Evolutionary conservation across 148 eudicot genomes (phyloP), one percentile per base, ranked within the genome.

Genomic region (Gaultheria prostrata): DNA sequence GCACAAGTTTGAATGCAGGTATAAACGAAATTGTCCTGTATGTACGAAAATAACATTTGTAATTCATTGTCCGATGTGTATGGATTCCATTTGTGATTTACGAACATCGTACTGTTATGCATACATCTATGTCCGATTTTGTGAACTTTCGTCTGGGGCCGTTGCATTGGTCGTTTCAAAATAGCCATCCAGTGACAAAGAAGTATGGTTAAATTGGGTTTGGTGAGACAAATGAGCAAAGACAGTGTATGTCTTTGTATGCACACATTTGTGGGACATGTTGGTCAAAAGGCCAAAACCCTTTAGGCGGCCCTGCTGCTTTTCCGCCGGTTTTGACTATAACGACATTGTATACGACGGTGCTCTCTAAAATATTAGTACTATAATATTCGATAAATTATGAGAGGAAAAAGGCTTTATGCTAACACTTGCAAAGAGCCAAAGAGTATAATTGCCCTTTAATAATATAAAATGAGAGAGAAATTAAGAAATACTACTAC

Each of bases 251-350:
- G 17, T 73, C 26, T 39, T 73, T 35, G 46, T 73, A n/a, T 20
- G 5, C 77, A 39, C 26, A 51, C 13, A 15, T 9, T 11, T 11
- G 61, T 2, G 39, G 33, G 43, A 30, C 14, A 24, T 24, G 65
- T 28, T 78, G 63, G 65, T 51, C 45, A 78, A 78, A 78, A 26
- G 45, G 46, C 14, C 33, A 15, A 51, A 7, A 2, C 0, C 59
- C 43, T 46, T 53, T 53, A 30, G 32, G 81, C 67, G 65, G 67
- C 46, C 14, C 43, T 78, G 45, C 46, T 33, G 28, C 81, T 51
- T 78, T 78, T 78, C 80, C 81, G 81, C 81, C 65, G 26, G 24
- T 53, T 35, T 53, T 32, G 80, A 78, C 78, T 43, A 9, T 65
- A 49, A 12, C 26, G 57, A 2, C 10, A 49, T 77, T 76, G 1